Percentiles rank a stretch among this genome's conserved stretches.
Evolutionary conservation across 192 early-diverging fungal species (phyloP).

Genomic region (Coemansia sp.): DNA sequence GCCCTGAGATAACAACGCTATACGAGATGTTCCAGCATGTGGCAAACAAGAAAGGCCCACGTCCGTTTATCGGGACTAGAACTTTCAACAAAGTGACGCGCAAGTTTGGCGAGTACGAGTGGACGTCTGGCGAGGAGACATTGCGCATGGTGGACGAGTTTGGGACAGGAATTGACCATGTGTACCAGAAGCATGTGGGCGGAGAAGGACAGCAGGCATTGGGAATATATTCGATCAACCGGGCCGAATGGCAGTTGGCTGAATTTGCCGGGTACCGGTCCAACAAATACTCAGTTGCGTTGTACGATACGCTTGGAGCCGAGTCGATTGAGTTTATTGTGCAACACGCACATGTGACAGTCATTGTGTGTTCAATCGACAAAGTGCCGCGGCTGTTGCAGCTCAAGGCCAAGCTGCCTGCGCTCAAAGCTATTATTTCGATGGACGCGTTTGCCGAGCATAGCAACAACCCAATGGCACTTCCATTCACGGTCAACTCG

Average conservation of each 20-base stretch:
- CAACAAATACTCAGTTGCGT: constrained; percentile 65
- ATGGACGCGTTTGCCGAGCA: constrained; percentile 66
- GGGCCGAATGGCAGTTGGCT: constrained; percentile 72
- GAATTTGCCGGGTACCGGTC: constrained; percentile 69
- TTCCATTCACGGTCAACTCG: constrained; percentile 41
- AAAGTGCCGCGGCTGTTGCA: constrained; percentile 60
- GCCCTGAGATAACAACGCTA: constrained; percentile 21
- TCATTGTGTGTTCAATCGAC: constrained; percentile 64
- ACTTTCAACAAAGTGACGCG: constrained; percentile 57
- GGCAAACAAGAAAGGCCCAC: constrained; percentile 48
- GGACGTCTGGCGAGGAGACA: constrained; percentile 63
- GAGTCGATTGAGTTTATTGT: constrained; percentile 81
- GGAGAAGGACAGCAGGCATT: constrained; percentile 41
- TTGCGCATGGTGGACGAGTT: constrained; percentile 61
- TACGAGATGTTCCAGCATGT: constrained; percentile 43
- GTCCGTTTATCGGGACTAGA: constrained; percentile 63
- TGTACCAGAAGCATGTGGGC: constrained; percentile 53
- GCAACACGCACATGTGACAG: constrained; percentile 71
- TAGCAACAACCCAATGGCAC: constrained; percentile 19
- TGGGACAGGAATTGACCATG: constrained; percentile 66
- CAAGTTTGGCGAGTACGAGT: constrained; percentile 62
- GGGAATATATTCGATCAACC: constrained; percentile 77
- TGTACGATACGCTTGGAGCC: constrained; percentile 87
- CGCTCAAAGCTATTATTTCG: constrained; percentile 72
- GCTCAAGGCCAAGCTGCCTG: constrained; percentile 57